phyloP scores from a whole-genome alignment of 2,329 filamentous ascomycete genomes.

The Cadophora luteo-olivacea region DNA sequence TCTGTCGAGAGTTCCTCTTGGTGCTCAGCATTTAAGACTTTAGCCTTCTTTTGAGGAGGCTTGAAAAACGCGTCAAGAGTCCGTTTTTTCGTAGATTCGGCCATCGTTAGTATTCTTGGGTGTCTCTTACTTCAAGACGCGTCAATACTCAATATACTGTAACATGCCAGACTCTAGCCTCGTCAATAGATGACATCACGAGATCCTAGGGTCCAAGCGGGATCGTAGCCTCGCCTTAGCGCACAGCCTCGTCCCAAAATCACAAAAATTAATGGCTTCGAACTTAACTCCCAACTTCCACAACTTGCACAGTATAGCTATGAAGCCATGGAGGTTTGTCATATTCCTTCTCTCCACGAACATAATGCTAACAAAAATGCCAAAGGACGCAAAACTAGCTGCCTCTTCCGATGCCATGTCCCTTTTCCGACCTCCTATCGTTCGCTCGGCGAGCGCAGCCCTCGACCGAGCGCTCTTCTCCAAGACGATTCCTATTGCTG shows the following conservation, averaged over 20 bases:
- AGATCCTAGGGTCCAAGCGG: conserved; percentile 4
- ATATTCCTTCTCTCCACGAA: not conserved
- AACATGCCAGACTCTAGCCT: conserved; percentile 13
- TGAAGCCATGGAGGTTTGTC: conserved; percentile 40
- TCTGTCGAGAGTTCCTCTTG: not conserved
- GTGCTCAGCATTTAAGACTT: conserved; percentile 33
- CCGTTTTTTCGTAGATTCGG: conserved; percentile 56
- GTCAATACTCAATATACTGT: not conserved
- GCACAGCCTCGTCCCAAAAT: conserved; percentile 24
- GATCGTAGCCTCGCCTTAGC: conserved; percentile 17
- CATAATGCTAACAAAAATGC: conserved; percentile 14
- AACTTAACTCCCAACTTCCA: conserved; percentile 17
- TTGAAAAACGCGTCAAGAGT: conserved; percentile 75
- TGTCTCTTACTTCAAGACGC: not conserved
- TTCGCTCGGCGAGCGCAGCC: conserved; percentile 74
- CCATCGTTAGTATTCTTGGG: conserved; percentile 28
- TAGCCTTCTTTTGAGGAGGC: conserved; percentile 51
- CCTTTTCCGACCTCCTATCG: conserved; percentile 78
- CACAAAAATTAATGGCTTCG: conserved; percentile 18
- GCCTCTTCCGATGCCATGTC: conserved; percentile 53
- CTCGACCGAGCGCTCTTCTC: conserved; percentile 87
- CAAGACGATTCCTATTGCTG: conserved; percentile 76
- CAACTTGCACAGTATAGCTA: conserved; percentile 27
- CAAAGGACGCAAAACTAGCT: conserved; percentile 32
- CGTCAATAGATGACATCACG: conserved; percentile 25